Conservation (phyloP, 192 early-diverging fungal species). For the Coemansia furcata region DNA sequence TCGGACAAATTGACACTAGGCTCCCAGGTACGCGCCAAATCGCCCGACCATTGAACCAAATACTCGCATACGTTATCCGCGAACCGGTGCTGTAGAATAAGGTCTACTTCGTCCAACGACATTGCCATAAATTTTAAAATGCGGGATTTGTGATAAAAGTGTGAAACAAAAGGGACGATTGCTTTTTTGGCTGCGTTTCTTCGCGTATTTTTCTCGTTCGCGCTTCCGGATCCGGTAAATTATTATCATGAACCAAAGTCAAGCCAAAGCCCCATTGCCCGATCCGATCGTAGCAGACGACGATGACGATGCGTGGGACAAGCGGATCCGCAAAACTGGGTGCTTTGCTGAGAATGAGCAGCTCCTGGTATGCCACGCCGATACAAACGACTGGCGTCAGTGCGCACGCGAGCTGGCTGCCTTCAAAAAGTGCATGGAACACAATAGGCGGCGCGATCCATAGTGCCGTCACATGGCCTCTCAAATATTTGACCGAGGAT, state of each 20-base stretch:
- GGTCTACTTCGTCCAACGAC: constrained; percentile 8
- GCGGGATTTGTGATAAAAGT: neutral
- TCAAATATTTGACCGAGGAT: no score
- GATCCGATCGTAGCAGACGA: constrained; percentile 37
- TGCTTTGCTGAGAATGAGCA: constrained; percentile 79
- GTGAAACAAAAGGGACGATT: no score
- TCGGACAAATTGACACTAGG: constrained; percentile 5
- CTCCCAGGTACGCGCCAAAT: constrained; percentile 35
- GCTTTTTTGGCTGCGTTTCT: neutral
- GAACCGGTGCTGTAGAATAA: constrained; percentile 16
- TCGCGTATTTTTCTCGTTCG: neutral
- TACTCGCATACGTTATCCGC: constrained; percentile 20
- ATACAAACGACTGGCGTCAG: constrained; percentile 84
- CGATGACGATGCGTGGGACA: constrained; percentile 80
- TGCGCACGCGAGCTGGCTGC: constrained; percentile 74
- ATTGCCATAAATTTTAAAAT: constrained; percentile 1
- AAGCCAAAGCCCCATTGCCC: neutral
- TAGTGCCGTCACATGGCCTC: neutral
- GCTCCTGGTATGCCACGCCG: constrained; percentile 79
- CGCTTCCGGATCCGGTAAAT: neutral
- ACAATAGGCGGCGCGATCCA: neutral
- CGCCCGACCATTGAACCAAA: constrained; percentile 33
- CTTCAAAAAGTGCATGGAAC: constrained; percentile 75
- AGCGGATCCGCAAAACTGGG: constrained; percentile 73
- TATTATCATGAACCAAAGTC: neutral